Evolutionary conservation across 768 basidiomycete species (phyloP).

Genomic region (Auriscalpium microsporum): DNA sequence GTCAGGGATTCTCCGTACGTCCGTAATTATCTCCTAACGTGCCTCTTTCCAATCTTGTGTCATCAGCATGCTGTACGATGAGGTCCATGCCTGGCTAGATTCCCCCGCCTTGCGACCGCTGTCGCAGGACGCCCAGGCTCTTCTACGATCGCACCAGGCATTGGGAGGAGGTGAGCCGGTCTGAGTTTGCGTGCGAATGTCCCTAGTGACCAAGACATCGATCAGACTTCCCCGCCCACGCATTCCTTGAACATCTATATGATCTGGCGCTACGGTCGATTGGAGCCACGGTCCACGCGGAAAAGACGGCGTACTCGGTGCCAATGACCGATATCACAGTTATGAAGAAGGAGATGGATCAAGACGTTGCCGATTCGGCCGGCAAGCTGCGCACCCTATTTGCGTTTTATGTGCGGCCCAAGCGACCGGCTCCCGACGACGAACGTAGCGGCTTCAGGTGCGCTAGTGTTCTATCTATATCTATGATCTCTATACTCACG

Average conservation of each 20-base stretch:
- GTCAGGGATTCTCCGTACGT: constrained; percentile 8
- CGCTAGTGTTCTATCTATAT: neutral
- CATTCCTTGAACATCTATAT: constrained; percentile 7
- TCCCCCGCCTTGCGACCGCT: constrained; percentile 4
- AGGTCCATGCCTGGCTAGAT: constrained; percentile 10
- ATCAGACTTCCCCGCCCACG: constrained; percentile 9
- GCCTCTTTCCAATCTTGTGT: neutral
- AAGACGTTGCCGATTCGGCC: constrained; percentile 2
- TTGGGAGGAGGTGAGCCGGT: constrained; percentile 3
- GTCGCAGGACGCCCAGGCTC: constrained; percentile 3
- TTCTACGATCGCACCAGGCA: constrained; percentile 7
- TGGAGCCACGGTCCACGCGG: constrained; percentile 5
- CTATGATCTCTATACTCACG: neutral
- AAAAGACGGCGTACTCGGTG: constrained; percentile 10
- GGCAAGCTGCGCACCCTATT: constrained; percentile 7
- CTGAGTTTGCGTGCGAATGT: neutral
- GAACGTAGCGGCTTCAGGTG: constrained; percentile 11
- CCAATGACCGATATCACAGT: constrained; percentile 9
- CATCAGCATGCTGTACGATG: constrained; percentile 6
- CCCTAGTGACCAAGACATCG: neutral
- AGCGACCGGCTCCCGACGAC: constrained; percentile 13
- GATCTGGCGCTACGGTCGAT: constrained; percentile 8
- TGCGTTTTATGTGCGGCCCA: constrained; percentile 11
- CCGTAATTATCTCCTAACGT: neutral
- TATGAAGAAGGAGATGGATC: constrained; percentile 7